Base-by-base conservation (phyloP, 306 rosid species). In the Myrica gale region DNA sequence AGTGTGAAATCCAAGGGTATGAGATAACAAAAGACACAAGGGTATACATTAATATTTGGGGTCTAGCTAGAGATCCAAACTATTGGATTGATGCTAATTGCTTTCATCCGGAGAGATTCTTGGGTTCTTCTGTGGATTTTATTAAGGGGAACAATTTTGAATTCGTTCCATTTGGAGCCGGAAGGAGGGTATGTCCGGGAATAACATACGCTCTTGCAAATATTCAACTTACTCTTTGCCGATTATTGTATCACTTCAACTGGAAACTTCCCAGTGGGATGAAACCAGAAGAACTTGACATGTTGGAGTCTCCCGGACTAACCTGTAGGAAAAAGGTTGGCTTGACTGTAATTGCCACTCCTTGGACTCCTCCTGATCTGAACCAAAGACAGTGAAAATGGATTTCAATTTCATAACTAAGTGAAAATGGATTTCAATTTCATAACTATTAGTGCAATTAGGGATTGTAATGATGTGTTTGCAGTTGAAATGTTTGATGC, bases 1-100 rank as follows among this genome's bases (percentile, higher is more conserved):
- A 42, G 2, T 73, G 81, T 69, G 61, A 56, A 44, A 74, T 88
- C 3, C 0, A 65, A 4, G 86, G 84, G 20, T 83, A 73, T 68
- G 50, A 60, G 7, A 81, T 85, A 57, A 85, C 89, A 8, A 0
- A 9, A 5, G 74, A 73, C 32, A 72, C 78, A 23, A 79, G 16
- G 19, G 72, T 81, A 2, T 20, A 80, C 7, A 37, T 85, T 7
- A 87, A 83, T 60, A 85, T 66, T 1, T 82, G 83, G 82, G 87
- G 80, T n/a, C 76, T 87, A 1, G 85, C 83, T 52, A 87, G 86
- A 74, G 83, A 88, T 72, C 76, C 87, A 7, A 50, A 67, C 0
- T 57, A 71, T 5, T 84, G 85, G 85, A 45, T 0, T 32, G 83
- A 84, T 0, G 19, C 88, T 10, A 58, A 79, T 42, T 66, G 58